Conservation (phyloP, 192 early-diverging fungal species). For the Oehlia diaphana region DNA sequence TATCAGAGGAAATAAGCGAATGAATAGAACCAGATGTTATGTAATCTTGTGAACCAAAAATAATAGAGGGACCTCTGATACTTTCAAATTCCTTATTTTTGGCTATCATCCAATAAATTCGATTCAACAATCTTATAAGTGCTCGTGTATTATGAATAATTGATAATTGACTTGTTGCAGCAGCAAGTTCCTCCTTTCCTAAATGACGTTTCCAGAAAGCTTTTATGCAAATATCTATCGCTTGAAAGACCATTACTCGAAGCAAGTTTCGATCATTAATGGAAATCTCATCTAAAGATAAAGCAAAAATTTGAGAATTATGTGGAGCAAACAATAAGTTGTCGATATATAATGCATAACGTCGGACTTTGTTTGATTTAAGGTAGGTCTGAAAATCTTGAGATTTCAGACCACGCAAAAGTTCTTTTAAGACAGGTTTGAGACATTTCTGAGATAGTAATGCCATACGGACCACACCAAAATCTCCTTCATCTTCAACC, state of each 20-base stretch:
- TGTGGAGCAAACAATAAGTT: constrained; percentile 4
- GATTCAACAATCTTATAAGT: neutral
- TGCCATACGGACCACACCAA: neutral
- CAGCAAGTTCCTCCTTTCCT: neutral
- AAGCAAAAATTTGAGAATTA: neutral
- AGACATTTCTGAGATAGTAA: neutral
- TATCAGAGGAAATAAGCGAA: neutral
- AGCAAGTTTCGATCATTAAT: neutral
- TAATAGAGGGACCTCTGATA: neutral
- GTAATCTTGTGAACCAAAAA: neutral
- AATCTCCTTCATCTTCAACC: neutral
- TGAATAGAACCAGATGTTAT: neutral
- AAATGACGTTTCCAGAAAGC: neutral
- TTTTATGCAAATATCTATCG: neutral
- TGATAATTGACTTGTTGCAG: neutral
- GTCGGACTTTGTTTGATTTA: neutral
- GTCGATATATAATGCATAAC: neutral
- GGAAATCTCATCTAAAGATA: neutral
- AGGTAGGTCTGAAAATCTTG: neutral
- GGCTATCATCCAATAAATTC: constrained; percentile 6
- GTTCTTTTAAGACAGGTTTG: neutral
- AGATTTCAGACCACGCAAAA: neutral
- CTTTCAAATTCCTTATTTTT: neutral
- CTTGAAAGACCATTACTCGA: neutral
- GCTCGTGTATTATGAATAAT: neutral